Evolutionary conservation across 768 basidiomycete genomes (phyloP).

Genomic region (Ramaria rubella): DNA sequence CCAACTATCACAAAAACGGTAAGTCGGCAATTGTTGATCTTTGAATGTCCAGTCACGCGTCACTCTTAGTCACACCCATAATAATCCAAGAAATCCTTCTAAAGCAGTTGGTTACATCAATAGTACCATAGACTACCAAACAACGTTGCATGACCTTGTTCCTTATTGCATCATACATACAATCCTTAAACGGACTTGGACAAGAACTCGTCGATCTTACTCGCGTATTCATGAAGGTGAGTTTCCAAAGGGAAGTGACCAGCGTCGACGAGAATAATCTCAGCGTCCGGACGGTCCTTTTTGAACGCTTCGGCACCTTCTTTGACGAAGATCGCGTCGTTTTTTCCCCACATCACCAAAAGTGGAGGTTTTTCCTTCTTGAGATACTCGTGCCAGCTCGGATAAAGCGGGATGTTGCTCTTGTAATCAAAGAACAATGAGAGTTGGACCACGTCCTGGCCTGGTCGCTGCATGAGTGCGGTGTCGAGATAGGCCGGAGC

Average conservation of each 20-base stretch:
- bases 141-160: not conserved
- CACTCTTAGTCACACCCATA: not conserved
- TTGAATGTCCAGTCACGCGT: too few species aligned
- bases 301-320: slow-evolving; percentile 41
- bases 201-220: slow-evolving; percentile 28
- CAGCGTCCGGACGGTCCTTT: slow-evolving; percentile 29
- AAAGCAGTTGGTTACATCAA: not conserved
- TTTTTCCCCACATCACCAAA: slow-evolving; percentile 43
- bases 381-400: slow-evolving; percentile 40
- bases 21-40: too few species aligned
- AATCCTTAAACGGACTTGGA: too few species aligned
- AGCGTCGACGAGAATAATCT: slow-evolving; percentile 36
- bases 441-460: slow-evolving; percentile 38
- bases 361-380: slow-evolving; percentile 32
- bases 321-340: slow-evolving; percentile 38
- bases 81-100: not conserved
- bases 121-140: not conserved
- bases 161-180: too few species aligned
- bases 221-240: slow-evolving; percentile 32
- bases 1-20: too few species aligned
- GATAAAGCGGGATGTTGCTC: slow-evolving; percentile 39
- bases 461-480: slow-evolving; percentile 32
- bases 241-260: slow-evolving; percentile 44
- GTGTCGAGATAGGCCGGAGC: slow-evolving; percentile 36
- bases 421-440: slow-evolving; percentile 36